phyloP scores from a whole-genome alignment of 225 moss, liverwort and hornwort genomes.

The Physcomitrium patens region DNA sequence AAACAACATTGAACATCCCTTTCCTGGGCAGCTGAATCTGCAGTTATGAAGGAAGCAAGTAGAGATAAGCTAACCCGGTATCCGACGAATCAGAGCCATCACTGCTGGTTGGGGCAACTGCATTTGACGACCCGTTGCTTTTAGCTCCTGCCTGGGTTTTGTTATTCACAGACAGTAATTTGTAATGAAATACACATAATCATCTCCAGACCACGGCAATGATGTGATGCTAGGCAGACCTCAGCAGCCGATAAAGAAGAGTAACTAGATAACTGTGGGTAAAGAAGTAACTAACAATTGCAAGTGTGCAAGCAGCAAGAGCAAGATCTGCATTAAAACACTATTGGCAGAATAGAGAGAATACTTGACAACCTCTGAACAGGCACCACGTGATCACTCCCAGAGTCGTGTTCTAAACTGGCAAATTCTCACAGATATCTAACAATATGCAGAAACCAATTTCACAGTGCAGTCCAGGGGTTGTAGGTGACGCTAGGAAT shows the following conservation, averaged over 20 bases:
- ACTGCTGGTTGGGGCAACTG: conserved; percentile 33
- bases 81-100: conserved; percentile 40
- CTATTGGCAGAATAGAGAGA: not conserved
- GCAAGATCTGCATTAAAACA: not conserved
- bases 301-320: not conserved
- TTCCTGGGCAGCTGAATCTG: not conserved
- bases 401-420: not conserved
- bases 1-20: conserved; percentile 7
- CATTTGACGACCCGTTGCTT: conserved; percentile 35
- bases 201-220: conserved; percentile 11
- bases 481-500: too few relatives aligned
- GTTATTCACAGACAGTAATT: conserved; percentile 16
- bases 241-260: too few relatives aligned
- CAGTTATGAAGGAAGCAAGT: conserved; percentile 10
- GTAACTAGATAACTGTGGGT: not conserved
- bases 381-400: not conserved
- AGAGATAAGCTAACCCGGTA: conserved; percentile 37
- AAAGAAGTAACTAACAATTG: not conserved
- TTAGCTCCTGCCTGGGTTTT: conserved; percentile 29
- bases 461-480: too few relatives aligned
- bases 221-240: not conserved
- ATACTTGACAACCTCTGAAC: not conserved
- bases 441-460: too few relatives aligned
- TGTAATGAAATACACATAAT: conserved; percentile 23
- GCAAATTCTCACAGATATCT: not conserved